Base-by-base conservation (phyloP, 2,329 filamentous ascomycete species). In the Trichophyton benhamiae region DNA sequence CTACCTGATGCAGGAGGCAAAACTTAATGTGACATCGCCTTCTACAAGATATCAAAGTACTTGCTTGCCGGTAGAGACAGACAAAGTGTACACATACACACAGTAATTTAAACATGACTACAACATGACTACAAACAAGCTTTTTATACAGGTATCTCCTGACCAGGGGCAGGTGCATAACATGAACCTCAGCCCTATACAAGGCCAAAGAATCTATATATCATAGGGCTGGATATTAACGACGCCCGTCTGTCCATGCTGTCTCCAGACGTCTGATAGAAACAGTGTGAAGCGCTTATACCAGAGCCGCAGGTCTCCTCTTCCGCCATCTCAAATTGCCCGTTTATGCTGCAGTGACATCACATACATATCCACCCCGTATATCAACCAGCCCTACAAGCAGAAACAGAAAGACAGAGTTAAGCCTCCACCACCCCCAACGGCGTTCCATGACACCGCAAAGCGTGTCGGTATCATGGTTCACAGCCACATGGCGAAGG, bases 111-210 rank as follows among this genome's bases (percentile, higher is more conserved):
- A 17, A 5, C 13, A 25, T 27, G 13, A 6, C 25, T n/a, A 36
- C 15, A 36, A 30, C 33, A 27, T 55, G 27, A 55, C 52, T 55
- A 20, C 15, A 55, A 55, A 55, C 52, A 55, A 55, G 52, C 52
- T 55, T 55, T 38, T 55, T 55, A 25, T 38, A 55, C 27, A 55
- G 52, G 52, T 55, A 55, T 55, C 25, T 36, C 52, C 52, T 17
- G 8, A 9, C 15, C 52, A 38, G 52, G 52, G 52, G 27, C 3
- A 5, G 8, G 15, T 20, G 27, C 27, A 55, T 20, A 52, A 33
- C 27, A 17, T n/a, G 27, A 36, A 55, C 30, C 52, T 38, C 52
- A 55, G 27, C 27, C 52, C 52, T 55, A 33, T 25, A 20, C 22
- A 27, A 33, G 52, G 7, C 9, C 33, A 38, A 55, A 33, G n/a